Percentiles rank a stretch among this genome's conserved stretches.
phyloP scores from a whole-genome alignment of 768 basidiomycete genomes.

The Leccinum variicolor region DNA sequence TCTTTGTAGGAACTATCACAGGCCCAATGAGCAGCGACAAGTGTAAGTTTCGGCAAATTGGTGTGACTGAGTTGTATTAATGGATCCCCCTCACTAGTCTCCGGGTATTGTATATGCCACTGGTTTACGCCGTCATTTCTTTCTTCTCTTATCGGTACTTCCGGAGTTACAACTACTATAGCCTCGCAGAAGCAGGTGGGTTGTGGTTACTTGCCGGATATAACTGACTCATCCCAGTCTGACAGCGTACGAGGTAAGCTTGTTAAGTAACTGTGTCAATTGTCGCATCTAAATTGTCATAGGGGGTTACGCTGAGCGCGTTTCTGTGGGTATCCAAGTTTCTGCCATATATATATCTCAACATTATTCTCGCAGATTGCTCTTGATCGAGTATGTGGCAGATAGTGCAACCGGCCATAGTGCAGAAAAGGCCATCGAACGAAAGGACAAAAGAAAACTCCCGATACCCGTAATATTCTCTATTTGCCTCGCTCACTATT shows the following conservation, averaged over 20 bases:
- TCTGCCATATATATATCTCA: not conserved
- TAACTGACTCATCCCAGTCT: conserved; percentile 24
- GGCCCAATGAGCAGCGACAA: conserved; percentile 73
- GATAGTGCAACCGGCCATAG: conserved; percentile 59
- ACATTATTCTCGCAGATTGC: conserved; percentile 43
- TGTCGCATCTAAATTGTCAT: conserved; percentile 16
- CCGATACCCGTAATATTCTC: conserved; percentile 57
- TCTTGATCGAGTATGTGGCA: conserved; percentile 84
- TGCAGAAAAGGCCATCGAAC: conserved; percentile 62
- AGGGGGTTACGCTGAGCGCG: conserved; percentile 82
- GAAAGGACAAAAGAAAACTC: conserved; percentile 75
- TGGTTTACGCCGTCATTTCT: conserved; percentile 75
- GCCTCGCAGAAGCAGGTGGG: conserved; percentile 49
- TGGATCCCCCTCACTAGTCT: conserved; percentile 39
- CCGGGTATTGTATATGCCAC: conserved; percentile 84
- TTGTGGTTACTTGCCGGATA: conserved; percentile 5
- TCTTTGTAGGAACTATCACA: conserved; percentile 62
- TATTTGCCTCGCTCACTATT: not conserved
- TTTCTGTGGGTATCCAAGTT: conserved; percentile 61
- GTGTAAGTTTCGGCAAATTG: conserved; percentile 45
- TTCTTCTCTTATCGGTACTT: conserved; percentile 87
- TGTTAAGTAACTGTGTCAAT: not conserved
- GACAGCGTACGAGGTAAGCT: conserved; percentile 64
- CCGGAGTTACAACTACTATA: conserved; percentile 68
- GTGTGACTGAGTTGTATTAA: not conserved